Evolutionary conservation across 192 early-diverging fungal species (phyloP).

Genomic region (Mortierella alpina): DNA sequence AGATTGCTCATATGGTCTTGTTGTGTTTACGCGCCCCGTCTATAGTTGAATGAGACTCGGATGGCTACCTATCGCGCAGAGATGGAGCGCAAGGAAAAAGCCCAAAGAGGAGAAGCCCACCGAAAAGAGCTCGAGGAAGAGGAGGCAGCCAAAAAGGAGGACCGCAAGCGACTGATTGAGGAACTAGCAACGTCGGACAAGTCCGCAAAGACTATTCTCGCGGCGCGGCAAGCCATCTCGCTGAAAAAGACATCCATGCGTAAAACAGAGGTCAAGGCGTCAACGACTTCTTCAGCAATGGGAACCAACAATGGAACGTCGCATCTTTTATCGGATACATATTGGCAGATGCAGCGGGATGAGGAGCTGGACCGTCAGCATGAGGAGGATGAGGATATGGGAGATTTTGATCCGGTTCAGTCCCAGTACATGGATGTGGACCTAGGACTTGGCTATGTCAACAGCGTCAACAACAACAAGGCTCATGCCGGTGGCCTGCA

Average conservation of each 20-base stretch:
- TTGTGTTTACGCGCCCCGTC: conserved; percentile 16
- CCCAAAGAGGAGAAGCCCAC: conserved; percentile 76
- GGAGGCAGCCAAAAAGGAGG: conserved; percentile 68
- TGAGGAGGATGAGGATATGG: conserved; percentile 36
- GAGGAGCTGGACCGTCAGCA: conserved; percentile 37
- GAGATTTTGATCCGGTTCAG: conserved; percentile 43
- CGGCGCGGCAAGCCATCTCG: conserved; percentile 53
- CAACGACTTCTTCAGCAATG: not conserved
- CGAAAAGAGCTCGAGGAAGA: conserved; percentile 78
- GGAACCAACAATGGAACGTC: not conserved
- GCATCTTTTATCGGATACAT: conserved; percentile 38
- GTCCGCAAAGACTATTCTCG: conserved; percentile 59
- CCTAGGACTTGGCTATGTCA: conserved; percentile 47
- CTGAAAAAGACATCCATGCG: conserved; percentile 63
- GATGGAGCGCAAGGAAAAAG: conserved; percentile 60
- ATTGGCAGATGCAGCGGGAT: conserved; percentile 41
- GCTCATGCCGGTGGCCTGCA: conserved; percentile 48
- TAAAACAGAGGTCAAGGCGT: conserved; percentile 41
- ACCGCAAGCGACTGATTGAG: conserved; percentile 77
- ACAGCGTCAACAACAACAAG: conserved; percentile 55
- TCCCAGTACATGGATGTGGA: conserved; percentile 51
- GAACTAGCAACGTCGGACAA: conserved; percentile 71
- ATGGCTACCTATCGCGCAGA: conserved; percentile 59
- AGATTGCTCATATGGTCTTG: not conserved
- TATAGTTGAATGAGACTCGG: conserved; percentile 68